Evolutionary conservation across 2,329 filamentous ascomycete genomes (phyloP), one percentile per base, ranked within the genome.

Genomic region (Pseudocercospora macadamiae): DNA sequence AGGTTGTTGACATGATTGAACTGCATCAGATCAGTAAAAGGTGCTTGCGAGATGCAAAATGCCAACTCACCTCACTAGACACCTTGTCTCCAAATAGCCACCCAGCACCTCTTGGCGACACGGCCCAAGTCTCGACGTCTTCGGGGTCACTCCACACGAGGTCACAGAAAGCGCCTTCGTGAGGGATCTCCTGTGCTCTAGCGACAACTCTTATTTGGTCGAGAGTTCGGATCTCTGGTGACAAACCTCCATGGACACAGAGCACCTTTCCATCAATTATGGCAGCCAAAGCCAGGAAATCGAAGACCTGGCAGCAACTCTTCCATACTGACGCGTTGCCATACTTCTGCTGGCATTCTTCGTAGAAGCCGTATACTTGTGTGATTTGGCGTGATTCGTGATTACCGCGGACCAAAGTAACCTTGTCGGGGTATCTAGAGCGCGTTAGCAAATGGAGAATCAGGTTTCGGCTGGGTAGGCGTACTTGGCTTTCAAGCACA

Each of bases 271-370:
- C 88, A 69, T 90, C 88, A 65, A 90, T 88, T 67, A 90, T 84
- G 53, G 88, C 88, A 55, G 87, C 88, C 58, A 90, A 81, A 16
- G 88, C 87, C 64, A 91, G 84, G 72, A 89, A 91, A 73, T 91
- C 88, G 70, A 91, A 91, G 42, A 91, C 86, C 73, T 90, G 88
- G 68, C 88, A 90, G 74, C 89, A 90, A 52, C 87, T 88, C 75
- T 90, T 90, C 88, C 88, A 91, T 54, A 91, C 88, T 28, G 86
- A 89, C 5, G 88, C 88, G 73, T 90, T 90, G 60, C 88, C 88
- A 69, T 91, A 91, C 72, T 91, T 91, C 66, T 87, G 86, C 66
- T 89, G 82, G 70, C 88, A 91, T 71, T 91, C 88, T 70, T 90
- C 88, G 74, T 90, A 90, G 74, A 91, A 91, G 26, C 88, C 88